Base-by-base conservation (phyloP, 352 stramenopile genomes). In the Pythium utonaiense region DNA sequence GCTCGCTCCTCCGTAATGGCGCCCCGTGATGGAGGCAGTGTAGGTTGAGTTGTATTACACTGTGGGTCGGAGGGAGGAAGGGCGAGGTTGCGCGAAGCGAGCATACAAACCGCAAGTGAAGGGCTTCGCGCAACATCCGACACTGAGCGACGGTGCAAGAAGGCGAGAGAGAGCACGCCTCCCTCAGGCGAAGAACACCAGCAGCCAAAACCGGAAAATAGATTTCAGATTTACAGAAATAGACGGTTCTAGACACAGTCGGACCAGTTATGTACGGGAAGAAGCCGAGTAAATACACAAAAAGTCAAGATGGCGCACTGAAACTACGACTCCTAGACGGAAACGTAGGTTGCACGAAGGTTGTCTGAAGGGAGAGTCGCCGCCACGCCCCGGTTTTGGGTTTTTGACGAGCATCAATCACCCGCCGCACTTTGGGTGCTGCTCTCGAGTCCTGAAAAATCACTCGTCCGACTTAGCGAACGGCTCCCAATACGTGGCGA, bases 371-470 rank as follows among this genome's bases (percentile, higher is more conserved):
- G 6, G 33, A 13, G 33, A 30, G 24, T n/a, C 33, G 31, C 48
- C 36, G 59, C 59, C n/a, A n/a, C n/a, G n/a, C n/a, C n/a, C 55
- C 59, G 53, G 51, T 60, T 62, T 56, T 63, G 45, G 56, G 56
- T 63, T 63, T 62, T 68, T 68, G 61, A 68, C 48, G 62, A 36
- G 61, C 54, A 63, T 68, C 61, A 61, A 57, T 52, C 57, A 63
- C 57, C 45, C 57, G 48, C 33, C 12, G 16, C 12, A 14, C 5
- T 17, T 25, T 47, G 24, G 40, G 25, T 47, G 40, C 16, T 47
- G 40, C n/a, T n/a, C n/a, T n/a, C n/a, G n/a, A n/a, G n/a, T n/a
- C n/a, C n/a, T n/a, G n/a, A n/a, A n/a, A 47, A 47, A 47, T 47
- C 40, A 47, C 24, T 47, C 40, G 40, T 47, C 40, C 40, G 40